Conservation (phyloP, 495 filamentous ascomycete genomes). For the Lophiostoma macrostomum region DNA sequence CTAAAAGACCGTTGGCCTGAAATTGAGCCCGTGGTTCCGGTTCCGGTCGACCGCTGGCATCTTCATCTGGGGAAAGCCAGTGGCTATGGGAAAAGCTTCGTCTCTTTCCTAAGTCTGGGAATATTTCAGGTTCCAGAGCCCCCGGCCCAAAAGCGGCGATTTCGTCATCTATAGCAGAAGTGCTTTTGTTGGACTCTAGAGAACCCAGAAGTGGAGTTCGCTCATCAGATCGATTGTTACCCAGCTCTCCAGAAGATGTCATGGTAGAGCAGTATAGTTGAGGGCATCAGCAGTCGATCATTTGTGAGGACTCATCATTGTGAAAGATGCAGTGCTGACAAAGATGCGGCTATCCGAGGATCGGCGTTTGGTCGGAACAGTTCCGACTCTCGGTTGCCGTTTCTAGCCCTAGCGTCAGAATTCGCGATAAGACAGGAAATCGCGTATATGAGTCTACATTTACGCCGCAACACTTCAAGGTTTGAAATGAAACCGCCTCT, state of each 20-base stretch:
- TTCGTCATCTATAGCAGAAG: slow-evolving; percentile 18
- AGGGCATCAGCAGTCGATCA: neutral
- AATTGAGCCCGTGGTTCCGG: slow-evolving; percentile 2
- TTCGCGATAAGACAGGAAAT: too few relatives aligned
- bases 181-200: neutral
- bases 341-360: neutral
- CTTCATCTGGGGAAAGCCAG: slow-evolving; percentile 30
- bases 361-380: neutral
- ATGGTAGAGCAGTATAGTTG: neutral
- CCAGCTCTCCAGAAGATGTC: neutral
- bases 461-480: neutral
- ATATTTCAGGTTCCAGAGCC: slow-evolving; percentile 8
- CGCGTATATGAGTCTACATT: too few relatives aligned
- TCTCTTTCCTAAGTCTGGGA: slow-evolving; percentile 3
- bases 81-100: slow-evolving; percentile 26
- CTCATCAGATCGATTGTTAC: slow-evolving; percentile 10
- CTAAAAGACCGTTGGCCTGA: slow-evolving; percentile 20
- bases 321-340: neutral
- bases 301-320: too few relatives aligned
- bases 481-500: slow-evolving; percentile 50
- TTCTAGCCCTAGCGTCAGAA: too few relatives aligned
- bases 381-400: neutral
- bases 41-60: slow-evolving; percentile 7
- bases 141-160: neutral
- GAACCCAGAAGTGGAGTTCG: slow-evolving; percentile 23